Base-by-base conservation (phyloP, 2,329 filamentous ascomycete genomes). In the Metarhizium humberi region DNA sequence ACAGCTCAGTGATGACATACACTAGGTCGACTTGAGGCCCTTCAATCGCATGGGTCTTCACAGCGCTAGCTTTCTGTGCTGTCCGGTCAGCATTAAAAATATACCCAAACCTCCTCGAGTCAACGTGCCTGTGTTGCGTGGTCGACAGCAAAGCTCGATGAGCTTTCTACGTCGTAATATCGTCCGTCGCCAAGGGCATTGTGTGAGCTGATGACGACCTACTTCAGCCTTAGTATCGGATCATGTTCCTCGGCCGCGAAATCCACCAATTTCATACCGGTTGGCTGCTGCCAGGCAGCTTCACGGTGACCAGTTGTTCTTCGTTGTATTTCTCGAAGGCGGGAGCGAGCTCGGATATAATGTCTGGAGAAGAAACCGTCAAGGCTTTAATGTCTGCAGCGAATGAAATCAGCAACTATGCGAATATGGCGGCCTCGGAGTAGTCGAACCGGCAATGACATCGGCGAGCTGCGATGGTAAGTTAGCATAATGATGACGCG, bases 311-410 rank as follows among this genome's bases (percentile, higher is more conserved):
- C 71, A 96, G 88, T 73, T 99, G 94, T 72, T 92, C 87, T 73
- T 99, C 92, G 66, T 97, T 96, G 80, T 99, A 97, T 73, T 88
- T 90, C 73, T 92, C 79, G 70, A 96, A 95, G 0, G 94, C 91
- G 0, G 91, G 88, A 6, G 79, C 81, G 53, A 96, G 86, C 60
- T 88, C 84, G 57, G 83, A 75, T 55, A 92, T 75, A 58, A 94
- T 76, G 55, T 79, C 75, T 42, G 85, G 81, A 46, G 84, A 83
- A 62, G 87, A 83, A 59, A 82, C 76, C 18, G 91, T 90, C 47
- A 99, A 79, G 52, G 84, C 79, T 73, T 96, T 95, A 77, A 99
- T 95, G 69, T 96, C 94, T 95, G 71, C 43, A 55, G 32, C 3
- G 2, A 8, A 42, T 7, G 14, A 29, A 18, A 14, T 51, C n/a